phyloP scores from a whole-genome alignment of 2,329 filamentous ascomycete species.

The Diaporthe sp. region DNA sequence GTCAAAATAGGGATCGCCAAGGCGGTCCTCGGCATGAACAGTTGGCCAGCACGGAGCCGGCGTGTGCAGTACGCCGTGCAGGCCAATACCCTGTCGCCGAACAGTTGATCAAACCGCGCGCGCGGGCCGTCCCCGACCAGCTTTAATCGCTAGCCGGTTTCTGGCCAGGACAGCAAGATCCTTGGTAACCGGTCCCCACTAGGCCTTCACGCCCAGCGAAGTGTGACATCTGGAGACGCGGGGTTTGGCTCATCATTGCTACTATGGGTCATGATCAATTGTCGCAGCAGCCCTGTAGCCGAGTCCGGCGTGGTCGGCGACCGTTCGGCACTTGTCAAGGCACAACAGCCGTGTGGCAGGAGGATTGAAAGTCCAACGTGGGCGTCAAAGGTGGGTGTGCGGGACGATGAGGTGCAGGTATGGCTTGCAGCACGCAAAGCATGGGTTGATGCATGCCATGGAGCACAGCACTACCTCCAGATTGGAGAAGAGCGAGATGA shows the following conservation, averaged over 20 bases:
- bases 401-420: conserved; percentile 40
- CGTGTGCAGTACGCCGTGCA: conserved; percentile 25
- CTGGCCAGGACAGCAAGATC: conserved; percentile 15
- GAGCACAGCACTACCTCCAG: conserved; percentile 31
- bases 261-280: neutral
- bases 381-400: conserved; percentile 33
- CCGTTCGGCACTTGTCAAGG: conserved; percentile 21
- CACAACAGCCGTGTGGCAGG: neutral
- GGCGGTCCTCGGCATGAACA: conserved; percentile 38
- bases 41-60: conserved; percentile 23
- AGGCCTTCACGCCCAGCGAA: neutral
- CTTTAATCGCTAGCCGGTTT: conserved; percentile 21
- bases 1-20: conserved; percentile 29
- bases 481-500: conserved; percentile 38
- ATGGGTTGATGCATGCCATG: conserved; percentile 37
- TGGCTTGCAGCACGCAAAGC: conserved; percentile 40
- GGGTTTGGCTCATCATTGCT: neutral
- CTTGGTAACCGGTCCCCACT: neutral
- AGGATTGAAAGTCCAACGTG: conserved; percentile 27
- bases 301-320: neutral
- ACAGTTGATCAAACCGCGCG: conserved; percentile 29
- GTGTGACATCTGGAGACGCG: neutral
- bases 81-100: conserved; percentile 30
- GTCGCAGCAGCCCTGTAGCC: neutral
- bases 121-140: conserved; percentile 37